Percentiles rank a stretch among this genome's conserved stretches.
phyloP scores from a whole-genome alignment of 768 basidiomycete genomes.

The Kwoniella heveanensis region DNA sequence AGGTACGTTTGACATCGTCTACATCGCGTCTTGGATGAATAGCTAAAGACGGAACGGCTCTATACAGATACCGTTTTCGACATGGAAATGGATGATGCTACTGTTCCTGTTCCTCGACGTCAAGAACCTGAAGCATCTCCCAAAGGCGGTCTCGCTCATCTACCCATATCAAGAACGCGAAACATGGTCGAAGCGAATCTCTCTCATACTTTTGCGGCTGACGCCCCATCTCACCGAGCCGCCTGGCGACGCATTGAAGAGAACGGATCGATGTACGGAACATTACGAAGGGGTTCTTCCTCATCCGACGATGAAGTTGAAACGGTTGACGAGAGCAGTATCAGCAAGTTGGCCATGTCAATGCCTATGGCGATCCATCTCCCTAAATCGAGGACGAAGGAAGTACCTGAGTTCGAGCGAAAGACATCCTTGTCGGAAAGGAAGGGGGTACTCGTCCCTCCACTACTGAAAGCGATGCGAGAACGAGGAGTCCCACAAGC shows the following conservation, averaged over 20 bases:
- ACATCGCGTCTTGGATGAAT: too few species aligned
- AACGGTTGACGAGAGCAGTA: slow-evolving; percentile 22
- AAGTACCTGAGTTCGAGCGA: slow-evolving; percentile 35
- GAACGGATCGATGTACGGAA: slow-evolving; percentile 30
- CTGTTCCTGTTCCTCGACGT: not conserved
- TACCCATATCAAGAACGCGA: slow-evolving; percentile 25
- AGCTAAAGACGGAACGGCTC: not conserved
- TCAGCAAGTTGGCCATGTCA: slow-evolving; percentile 45
- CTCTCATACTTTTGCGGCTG: slow-evolving; percentile 49
- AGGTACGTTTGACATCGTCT: too few species aligned
- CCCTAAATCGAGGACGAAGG: slow-evolving; percentile 20
- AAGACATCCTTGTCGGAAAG: slow-evolving; percentile 51
- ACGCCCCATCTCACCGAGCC: slow-evolving; percentile 52
- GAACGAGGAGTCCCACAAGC: slow-evolving; percentile 27
- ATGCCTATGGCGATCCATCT: slow-evolving; percentile 50
- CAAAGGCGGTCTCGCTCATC: not conserved
- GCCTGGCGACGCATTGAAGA: slow-evolving; percentile 44
- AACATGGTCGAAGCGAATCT: slow-evolving; percentile 50
- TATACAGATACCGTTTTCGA: slow-evolving; percentile 52
- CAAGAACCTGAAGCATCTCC: not conserved
- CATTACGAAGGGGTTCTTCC: slow-evolving; percentile 23
- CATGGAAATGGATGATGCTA: slow-evolving; percentile 52
- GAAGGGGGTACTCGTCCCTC: slow-evolving; percentile 48
- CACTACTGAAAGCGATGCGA: slow-evolving; percentile 46
- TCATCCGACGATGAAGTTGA: slow-evolving; percentile 20